Percentiles rank a stretch among this genome's conserved stretches.
These are phyloP conservation scores for Castanea crenata DNA, from an alignment of 306 rosid genomes.

Conservation along the genomic window DNA sequence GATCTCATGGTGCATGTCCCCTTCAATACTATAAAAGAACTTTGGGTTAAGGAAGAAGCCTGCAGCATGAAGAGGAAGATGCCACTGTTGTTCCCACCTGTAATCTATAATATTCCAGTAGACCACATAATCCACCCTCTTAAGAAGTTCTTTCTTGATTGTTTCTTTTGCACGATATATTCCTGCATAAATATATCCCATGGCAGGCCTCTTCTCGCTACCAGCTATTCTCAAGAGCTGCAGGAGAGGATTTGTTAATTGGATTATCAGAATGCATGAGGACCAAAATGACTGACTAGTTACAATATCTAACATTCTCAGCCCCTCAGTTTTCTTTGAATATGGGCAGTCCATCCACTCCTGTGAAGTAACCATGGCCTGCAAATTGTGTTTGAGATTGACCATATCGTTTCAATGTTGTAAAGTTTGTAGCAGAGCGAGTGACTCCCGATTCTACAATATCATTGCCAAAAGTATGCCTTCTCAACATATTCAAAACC, in stretches of 20 bases:
- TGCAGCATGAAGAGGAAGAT: conserved; percentile 84
- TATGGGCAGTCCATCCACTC: conserved; percentile 83
- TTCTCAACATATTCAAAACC: conserved; percentile 72
- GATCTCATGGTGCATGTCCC: conserved; percentile 61
- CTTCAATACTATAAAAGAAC: conserved; percentile 76
- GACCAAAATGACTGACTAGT: conserved; percentile 88
- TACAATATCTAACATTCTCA: conserved; percentile 72
- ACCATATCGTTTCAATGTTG: conserved; percentile 75
- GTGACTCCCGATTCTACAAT: conserved; percentile 70
- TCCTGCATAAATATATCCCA: conserved; percentile 85
- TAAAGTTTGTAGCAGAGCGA: conserved; percentile 55
- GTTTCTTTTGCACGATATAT: conserved; percentile 78
- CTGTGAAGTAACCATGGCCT: conserved; percentile 82
- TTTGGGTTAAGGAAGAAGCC: conserved; percentile 90
- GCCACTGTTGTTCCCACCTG: conserved; percentile 73
- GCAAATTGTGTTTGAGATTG: conserved; percentile 73
- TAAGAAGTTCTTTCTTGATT: conserved; percentile 67
- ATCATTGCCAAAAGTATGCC: conserved; percentile 74
- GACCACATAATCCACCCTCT: conserved; percentile 73
- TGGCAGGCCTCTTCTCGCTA: conserved; percentile 78
- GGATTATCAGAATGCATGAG: conserved; percentile 57
- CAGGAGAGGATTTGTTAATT: conserved; percentile 72
- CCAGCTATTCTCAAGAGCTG: conserved; percentile 58
- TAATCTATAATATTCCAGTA: conserved; percentile 90
- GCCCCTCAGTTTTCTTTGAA: conserved; percentile 76